A percentile compares a stretch with the other conserved stretches of the same genome.
Evolutionary conservation across 73 alveolate genomes (phyloP).

Genomic region (Tetrahymena malaccensis): DNA sequence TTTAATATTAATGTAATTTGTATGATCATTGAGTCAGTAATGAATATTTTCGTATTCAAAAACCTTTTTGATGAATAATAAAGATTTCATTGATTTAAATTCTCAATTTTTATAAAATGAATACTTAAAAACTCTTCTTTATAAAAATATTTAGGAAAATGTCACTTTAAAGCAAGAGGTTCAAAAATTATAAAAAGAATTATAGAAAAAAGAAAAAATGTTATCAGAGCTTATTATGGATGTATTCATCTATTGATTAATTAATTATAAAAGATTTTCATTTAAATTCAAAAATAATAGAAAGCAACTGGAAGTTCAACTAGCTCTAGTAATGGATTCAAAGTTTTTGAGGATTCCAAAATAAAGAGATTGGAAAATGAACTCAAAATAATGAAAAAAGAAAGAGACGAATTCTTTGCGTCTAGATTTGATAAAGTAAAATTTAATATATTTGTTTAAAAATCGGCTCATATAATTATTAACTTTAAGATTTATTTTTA

Average conservation of each 20-base stretch:
- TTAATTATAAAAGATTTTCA: not conserved
- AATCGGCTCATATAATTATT: not conserved
- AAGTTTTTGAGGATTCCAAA: not conserved
- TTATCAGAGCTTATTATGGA: not conserved
- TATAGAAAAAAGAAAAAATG: not conserved
- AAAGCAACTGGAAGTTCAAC: not conserved
- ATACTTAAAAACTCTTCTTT: not conserved
- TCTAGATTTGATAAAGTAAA: not conserved
- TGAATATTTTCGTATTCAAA: too few species aligned
- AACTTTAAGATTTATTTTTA: not conserved
- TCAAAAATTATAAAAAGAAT: not conserved
- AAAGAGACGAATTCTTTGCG: not conserved
- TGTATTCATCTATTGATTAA: not conserved
- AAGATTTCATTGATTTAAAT: too few species aligned
- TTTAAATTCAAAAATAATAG: not conserved
- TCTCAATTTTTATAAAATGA: not conserved
- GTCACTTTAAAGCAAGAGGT: not conserved
- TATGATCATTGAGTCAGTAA: too few species aligned
- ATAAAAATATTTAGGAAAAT: not conserved
- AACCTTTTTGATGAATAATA: too few species aligned
- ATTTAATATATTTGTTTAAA: not conserved
- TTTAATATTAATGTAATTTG: too few species aligned
- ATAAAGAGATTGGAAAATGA: not conserved
- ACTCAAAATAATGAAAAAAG: not conserved
- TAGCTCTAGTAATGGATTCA: not conserved